Evolutionary conservation across 257 asterid species (phyloP), one percentile per base, ranked within the genome.

Genomic region (Nicotiana otophora): DNA sequence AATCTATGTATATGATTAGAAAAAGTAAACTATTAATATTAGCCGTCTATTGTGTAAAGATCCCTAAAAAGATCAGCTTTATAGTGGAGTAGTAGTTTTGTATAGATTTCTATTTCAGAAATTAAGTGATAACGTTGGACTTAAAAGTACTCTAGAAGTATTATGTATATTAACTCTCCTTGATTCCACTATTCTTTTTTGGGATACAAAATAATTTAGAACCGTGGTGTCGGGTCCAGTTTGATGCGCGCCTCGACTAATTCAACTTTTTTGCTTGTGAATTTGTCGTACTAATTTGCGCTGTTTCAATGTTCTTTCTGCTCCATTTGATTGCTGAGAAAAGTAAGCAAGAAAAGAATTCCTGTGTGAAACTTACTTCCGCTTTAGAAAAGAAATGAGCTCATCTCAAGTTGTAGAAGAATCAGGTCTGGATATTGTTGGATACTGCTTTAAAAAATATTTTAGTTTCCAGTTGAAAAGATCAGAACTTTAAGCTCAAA

Each of bases 261-360:
- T 5, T 46, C 12, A 46, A 46, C 12, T 46, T 1, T 46, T 46
- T 46, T 46, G 53, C 53, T 46, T 1, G 17, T 51, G 12, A 39
- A 60, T 78, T 19, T 78, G 4, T 42, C 5, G 39, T 60, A 34
- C 8, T 33, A 61, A 39, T 64, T 66, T 74, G 20, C n/a, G 23
- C 54, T 63, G 72, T 81, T 81, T 55, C 72, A 20, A 67, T 77
- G 80, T 83, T 65, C 4, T 33, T 9, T 64, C 53, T 51, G 55
- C 28, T 33, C 63, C 64, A 31, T 83, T 48, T 39, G 82, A 82
- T 42, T 83, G 65, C 85, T 42, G 11, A 61, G 65, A 53, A 82
- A 84, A 36, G 84, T 66, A 28, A 31, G n/a, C 2, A 30, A 69
- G 46, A 54, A 10, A 5, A 31, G n/a, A 31, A 66, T 15, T 67